These are phyloP conservation scores for Solanum chmielewskii DNA, from an alignment of 257 asterid species.

Conservation along the genomic window DNA sequence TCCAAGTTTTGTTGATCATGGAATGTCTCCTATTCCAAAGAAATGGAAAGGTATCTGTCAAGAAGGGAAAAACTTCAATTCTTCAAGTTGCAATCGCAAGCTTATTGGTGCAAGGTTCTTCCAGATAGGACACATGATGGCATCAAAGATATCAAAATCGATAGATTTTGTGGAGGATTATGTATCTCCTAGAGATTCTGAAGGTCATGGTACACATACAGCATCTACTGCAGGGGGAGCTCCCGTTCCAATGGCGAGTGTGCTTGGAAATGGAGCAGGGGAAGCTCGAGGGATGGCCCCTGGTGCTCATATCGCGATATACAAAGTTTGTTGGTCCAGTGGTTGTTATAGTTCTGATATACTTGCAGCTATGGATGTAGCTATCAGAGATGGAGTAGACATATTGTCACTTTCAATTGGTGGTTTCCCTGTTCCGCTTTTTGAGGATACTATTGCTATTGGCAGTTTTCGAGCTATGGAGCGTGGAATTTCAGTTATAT, in stretches of 20 bases:
- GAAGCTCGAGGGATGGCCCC: conserved; percentile 7
- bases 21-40: conserved; percentile 63
- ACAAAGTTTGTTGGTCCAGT: conserved; percentile 7
- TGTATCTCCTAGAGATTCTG: conserved; percentile 37
- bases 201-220: conserved; percentile 64
- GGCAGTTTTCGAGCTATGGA: conserved; percentile 8
- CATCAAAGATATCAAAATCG: conserved; percentile 30
- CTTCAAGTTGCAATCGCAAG: conserved; percentile 63
- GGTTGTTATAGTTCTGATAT: conserved; percentile 1
- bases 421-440: not conserved
- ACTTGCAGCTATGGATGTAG: conserved; percentile 6
- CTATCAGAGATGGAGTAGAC: conserved; percentile 7
- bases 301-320: conserved; percentile 1
- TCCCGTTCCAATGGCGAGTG: not conserved
- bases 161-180: conserved; percentile 1
- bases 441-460: conserved; percentile 3
- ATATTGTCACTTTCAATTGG: conserved; percentile 5
- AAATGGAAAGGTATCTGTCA: conserved; percentile 88
- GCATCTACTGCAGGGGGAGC: conserved; percentile 50
- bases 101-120: conserved; percentile 81
- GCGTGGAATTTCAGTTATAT: not conserved
- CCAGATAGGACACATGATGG: conserved; percentile 67
- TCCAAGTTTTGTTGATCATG: conserved; percentile 70
- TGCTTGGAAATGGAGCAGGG: conserved; percentile 1
- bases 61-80: conserved; percentile 37